These are phyloP conservation scores for Tolypocladium tundrense DNA, from an alignment of 2,329 filamentous ascomycete species.

Conservation along the genomic window DNA sequence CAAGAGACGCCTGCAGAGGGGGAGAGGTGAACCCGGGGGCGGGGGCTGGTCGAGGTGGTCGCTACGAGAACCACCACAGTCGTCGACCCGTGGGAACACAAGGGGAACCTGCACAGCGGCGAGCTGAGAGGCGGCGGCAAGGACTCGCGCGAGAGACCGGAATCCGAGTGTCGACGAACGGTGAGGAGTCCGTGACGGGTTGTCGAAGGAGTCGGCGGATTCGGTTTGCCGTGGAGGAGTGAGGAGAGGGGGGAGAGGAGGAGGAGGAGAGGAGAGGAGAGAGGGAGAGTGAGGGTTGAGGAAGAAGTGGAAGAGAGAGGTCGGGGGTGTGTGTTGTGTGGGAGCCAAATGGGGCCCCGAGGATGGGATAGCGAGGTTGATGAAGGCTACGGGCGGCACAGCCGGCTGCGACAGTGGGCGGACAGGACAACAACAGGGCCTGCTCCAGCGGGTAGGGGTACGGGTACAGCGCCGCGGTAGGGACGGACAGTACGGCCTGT, in stretches of 20 bases:
- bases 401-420: conserved; percentile 5
- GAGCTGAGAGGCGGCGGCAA: conserved; percentile 16
- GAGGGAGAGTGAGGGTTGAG: conserved; percentile 2
- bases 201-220: conserved; percentile 25
- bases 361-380: conserved; percentile 15
- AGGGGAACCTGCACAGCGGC: conserved; percentile 15
- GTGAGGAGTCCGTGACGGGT: conserved; percentile 19
- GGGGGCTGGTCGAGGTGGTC: conserved; percentile 4
- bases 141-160: conserved; percentile 19
- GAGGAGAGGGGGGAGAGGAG: conserved; percentile 11
- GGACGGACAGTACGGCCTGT: neutral
- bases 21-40: conserved; percentile 6
- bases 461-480: neutral
- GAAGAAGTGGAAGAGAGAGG: conserved; percentile 1
- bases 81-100: neutral
- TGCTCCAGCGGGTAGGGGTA: neutral
- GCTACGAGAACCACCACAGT: neutral
- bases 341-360: neutral
- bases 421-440: neutral
- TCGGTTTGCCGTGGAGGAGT: conserved; percentile 21
- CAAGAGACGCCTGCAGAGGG: neutral
- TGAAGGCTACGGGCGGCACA: conserved; percentile 15
- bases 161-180: conserved; percentile 15
- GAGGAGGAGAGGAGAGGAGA: conserved; percentile 9
- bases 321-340: conserved; percentile 5